phyloP scores from a whole-genome alignment of 306 rosid species.

The Amphicarpaea edgeworthii region DNA sequence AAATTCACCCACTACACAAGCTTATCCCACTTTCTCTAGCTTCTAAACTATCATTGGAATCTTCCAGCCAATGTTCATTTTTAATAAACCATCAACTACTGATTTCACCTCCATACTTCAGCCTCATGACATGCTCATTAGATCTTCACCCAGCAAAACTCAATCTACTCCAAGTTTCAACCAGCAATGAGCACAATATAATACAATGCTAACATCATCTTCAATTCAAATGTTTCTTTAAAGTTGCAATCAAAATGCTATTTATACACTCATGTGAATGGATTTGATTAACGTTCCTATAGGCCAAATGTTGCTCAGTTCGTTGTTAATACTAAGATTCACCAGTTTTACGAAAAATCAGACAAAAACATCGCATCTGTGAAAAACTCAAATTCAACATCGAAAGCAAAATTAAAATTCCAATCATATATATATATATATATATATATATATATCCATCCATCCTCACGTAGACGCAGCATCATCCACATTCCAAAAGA shows the following conservation, averaged over 20 bases:
- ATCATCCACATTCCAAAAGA: conserved; percentile 7
- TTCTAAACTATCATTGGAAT: conserved; percentile 2
- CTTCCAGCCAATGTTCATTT: neutral
- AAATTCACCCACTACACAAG: conserved; percentile 33
- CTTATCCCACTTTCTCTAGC: conserved; percentile 8
- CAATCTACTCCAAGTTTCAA: conserved; percentile 6
- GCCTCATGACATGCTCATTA: neutral
- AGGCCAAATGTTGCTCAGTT: neutral
- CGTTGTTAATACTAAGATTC: conserved; percentile 7
- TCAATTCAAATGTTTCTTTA: conserved; percentile 20
- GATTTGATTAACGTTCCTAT: neutral
- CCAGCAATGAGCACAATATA: neutral
- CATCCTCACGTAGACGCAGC: neutral
- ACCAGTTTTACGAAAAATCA: neutral
- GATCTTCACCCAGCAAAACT: conserved; percentile 1
- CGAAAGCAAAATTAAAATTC: conserved; percentile 27
- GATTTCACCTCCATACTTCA: conserved; percentile 16
- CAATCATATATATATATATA: conserved; percentile 16
- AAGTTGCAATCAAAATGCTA: conserved; percentile 3
- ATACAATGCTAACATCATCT: conserved; percentile 24
- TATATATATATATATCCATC: too few relatives aligned
- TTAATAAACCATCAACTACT: neutral
- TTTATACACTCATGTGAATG: neutral
- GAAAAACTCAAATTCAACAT: conserved; percentile 25
- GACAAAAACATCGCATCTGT: neutral